Base-by-base conservation (phyloP, 345 rosid species). In the Kandelia obovata region DNA sequence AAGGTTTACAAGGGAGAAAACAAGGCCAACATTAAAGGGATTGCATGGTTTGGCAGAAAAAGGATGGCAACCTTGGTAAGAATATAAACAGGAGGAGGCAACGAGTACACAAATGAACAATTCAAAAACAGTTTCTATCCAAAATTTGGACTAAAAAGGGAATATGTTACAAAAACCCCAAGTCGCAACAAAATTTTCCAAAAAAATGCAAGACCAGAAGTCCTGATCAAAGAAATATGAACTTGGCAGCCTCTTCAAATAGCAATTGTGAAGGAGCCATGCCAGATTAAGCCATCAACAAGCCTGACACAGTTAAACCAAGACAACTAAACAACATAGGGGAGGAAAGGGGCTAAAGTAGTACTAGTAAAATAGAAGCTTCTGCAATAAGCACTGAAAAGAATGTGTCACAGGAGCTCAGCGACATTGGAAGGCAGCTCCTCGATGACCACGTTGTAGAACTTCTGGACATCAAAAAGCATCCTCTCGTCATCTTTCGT, bases 361-460 rank as follows among this genome's bases (percentile, higher is more conserved):
- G 74, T 64, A 61, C 82, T 67, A 53, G 71, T 75, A 66, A 79
- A 25, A 70, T 66, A 75, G 25, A 70, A 74, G 58, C 68, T 69
- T 80, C 60, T 81, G 74, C 68, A 71, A 71, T 80, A 59, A 73
- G 64, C 74, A 56, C 69, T 65, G 69, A 75, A 81, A 80, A 79
- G 32, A 21, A 56, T 53, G 60, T 67, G 27, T 82, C 83, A 83
- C 61, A 83, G 86, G 70, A 83, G 82, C 58, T 83, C 83, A 30
- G 86, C 86, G 23, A 83, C 82, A 8, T 83, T 83, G 2, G 79
- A 74, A 10, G 86, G 83, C 67, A 83, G 82, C 83, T 83, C 86
- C 78, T 82, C 81, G 19, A 83, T 10, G 20, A 62, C 53, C 67
- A 75, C 79, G 11, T 70, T 75, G 13, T 75, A 75, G 46, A 75